Conservation (phyloP, 495 filamentous ascomycete species). For the Rusavskia elegans region DNA sequence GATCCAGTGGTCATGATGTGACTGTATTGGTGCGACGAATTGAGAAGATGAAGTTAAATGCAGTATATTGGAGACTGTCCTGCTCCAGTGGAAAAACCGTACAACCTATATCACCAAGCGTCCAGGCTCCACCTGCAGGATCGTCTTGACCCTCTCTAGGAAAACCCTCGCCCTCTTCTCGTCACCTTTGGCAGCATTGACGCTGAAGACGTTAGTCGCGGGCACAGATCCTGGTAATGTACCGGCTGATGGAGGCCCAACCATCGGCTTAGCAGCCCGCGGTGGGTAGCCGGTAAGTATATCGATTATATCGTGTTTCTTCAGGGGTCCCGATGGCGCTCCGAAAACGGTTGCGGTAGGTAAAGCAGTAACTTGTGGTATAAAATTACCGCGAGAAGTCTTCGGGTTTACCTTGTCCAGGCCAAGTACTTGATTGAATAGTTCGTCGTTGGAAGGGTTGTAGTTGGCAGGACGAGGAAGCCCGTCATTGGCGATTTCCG, state of each 20-base stretch:
- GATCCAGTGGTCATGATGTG: too few relatives aligned
- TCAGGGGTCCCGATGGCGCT: constrained; percentile 12
- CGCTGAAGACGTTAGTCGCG: constrained; percentile 63
- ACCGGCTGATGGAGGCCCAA: background rate
- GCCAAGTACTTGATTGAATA: constrained; percentile 81
- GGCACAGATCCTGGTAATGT: constrained; percentile 19
- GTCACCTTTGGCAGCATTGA: constrained; percentile 60
- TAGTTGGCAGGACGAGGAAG: constrained; percentile 48
- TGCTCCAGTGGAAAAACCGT: too few relatives aligned
- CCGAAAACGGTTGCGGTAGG: constrained; percentile 19
- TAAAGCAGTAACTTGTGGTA: constrained; percentile 58
- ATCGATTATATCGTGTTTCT: constrained; percentile 57
- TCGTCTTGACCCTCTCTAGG: constrained; percentile 63
- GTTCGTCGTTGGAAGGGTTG: constrained; percentile 55
- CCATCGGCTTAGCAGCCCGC: constrained; percentile 3
- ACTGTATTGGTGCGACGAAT: background rate
- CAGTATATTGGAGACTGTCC: too few relatives aligned
- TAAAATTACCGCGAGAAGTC: constrained; percentile 42
- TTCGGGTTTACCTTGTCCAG: constrained; percentile 38
- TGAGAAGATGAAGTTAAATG: too few relatives aligned
- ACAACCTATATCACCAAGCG: constrained; percentile 44
- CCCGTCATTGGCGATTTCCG: constrained; percentile 70
- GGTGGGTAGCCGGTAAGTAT: constrained; percentile 41
- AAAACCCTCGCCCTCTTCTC: constrained; percentile 67
- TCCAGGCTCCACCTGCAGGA: constrained; percentile 71